A percentile compares a stretch with the other conserved stretches of the same genome.
These are phyloP conservation scores for Phytophthora hibernalis DNA, from an alignment of 352 stramenopile genomes.

Conservation along the genomic window DNA sequence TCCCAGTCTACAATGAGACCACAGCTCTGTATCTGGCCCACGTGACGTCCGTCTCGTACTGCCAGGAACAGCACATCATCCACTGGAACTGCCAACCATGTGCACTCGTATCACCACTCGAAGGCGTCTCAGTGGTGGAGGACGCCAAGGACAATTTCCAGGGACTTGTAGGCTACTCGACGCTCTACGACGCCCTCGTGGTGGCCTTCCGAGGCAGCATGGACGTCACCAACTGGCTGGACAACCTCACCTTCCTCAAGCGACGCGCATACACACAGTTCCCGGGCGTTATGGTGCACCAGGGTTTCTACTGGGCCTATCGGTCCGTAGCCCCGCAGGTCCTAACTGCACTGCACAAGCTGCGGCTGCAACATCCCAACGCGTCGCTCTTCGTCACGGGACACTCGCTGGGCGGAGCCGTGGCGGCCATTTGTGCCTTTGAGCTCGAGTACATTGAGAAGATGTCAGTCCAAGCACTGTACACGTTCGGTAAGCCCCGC, in stretches of 20 bases:
- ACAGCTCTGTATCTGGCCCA: constrained; percentile 77
- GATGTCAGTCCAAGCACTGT: constrained; percentile 57
- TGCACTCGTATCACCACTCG: constrained; percentile 55
- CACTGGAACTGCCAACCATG: constrained; percentile 85
- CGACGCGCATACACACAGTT: constrained; percentile 67
- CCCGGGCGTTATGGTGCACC: constrained; percentile 69
- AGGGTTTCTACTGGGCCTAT: constrained; percentile 88
- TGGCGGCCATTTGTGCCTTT: constrained; percentile 78
- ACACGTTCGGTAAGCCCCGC: constrained; percentile 83
- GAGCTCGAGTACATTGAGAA: constrained; percentile 73
- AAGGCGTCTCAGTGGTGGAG: constrained; percentile 63
- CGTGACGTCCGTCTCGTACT: constrained; percentile 85
- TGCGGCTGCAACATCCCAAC: constrained; percentile 46
- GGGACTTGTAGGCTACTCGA: constrained; percentile 76
- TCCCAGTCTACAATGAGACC: constrained; percentile 62
- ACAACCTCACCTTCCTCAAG: constrained; percentile 88
- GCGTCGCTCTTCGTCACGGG: constrained; percentile 70
- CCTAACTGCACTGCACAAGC: constrained; percentile 37
- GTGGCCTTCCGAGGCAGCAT: constrained; percentile 87
- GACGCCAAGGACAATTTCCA: constrained; percentile 83
- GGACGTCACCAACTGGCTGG: constrained; percentile 85
- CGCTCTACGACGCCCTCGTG: constrained; percentile 56
- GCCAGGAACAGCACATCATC: constrained; percentile 62
- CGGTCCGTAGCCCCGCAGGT: constrained; percentile 65
- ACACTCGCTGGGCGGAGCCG: constrained; percentile 78